phyloP scores from a whole-genome alignment of 805 yeast genomes.

The Maudiozyma pseudohumilis region DNA sequence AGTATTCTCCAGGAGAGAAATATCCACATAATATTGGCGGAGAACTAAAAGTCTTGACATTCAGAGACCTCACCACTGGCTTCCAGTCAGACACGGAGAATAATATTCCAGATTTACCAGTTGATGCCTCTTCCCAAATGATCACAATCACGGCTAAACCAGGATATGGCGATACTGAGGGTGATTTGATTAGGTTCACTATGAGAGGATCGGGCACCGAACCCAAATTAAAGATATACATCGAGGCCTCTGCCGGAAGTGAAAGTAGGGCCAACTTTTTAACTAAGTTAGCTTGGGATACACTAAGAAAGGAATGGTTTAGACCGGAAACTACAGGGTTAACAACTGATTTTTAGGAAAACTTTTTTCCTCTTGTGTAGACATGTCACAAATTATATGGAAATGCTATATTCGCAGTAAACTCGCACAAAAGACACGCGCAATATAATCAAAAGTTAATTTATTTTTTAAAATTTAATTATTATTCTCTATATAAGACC shows the following conservation, averaged over 20 bases:
- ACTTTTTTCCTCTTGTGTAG: not conserved
- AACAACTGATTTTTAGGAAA: constrained; percentile 10
- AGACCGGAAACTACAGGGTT: constrained; percentile 44
- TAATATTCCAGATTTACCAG: constrained; percentile 55
- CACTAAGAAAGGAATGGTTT: constrained; percentile 56
- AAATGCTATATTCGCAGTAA: not conserved
- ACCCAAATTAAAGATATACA: constrained; percentile 85
- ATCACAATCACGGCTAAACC: constrained; percentile 50
- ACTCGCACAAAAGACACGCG: too few species aligned
- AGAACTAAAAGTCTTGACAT: constrained; percentile 42
- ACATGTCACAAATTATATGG: not conserved
- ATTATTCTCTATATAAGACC: not conserved
- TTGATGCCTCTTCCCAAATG: constrained; percentile 74
- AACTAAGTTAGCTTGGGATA: constrained; percentile 61
- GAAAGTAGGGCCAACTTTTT: constrained; percentile 39
- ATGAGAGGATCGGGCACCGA: constrained; percentile 95
- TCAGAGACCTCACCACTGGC: constrained; percentile 83
- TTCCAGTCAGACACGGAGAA: constrained; percentile 60
- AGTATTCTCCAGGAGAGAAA: constrained; percentile 15
- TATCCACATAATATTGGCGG: constrained; percentile 46
- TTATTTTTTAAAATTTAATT: not conserved
- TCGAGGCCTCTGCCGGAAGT: constrained; percentile 55
- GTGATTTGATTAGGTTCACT: constrained; percentile 51
- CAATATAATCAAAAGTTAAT: not conserved
- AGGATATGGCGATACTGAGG: constrained; percentile 21